These are phyloP conservation scores for Tritrichomonas musculus DNA, from an alignment of 208 protist species.

Conservation along the genomic window DNA sequence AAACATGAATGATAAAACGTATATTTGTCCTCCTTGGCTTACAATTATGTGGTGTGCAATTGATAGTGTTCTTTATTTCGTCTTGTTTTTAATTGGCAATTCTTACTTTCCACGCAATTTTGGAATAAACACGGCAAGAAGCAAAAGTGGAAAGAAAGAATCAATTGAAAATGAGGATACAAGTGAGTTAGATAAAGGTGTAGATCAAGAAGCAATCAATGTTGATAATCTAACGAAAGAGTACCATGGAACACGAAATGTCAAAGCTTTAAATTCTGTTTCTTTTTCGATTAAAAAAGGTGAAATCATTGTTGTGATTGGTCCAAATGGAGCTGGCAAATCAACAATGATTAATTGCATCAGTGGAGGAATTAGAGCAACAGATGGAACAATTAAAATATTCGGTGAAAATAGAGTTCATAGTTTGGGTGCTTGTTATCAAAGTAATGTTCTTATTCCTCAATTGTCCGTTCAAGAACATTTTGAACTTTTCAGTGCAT, in stretches of 20 bases:
- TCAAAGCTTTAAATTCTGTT: neutral
- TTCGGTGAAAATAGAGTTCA: neutral
- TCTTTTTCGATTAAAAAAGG: neutral
- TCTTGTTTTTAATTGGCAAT: neutral
- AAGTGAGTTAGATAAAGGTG: neutral
- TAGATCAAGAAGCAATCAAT: neutral
- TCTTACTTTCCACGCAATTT: neutral
- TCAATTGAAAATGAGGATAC: neutral
- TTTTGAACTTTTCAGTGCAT: neutral
- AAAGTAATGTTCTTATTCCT: neutral
- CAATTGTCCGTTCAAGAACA: neutral
- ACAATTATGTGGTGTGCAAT: neutral
- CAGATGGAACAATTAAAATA: no score
- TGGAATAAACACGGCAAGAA: neutral
- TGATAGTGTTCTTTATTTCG: neutral
- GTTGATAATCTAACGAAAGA: neutral
- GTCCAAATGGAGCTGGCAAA: conserved; percentile 4
- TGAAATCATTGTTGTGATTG: neutral
- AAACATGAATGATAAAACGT: neutral
- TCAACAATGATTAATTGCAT: neutral
- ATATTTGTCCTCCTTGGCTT: neutral
- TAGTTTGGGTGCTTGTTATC: neutral
- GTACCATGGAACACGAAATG: neutral
- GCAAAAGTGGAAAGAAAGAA: neutral
- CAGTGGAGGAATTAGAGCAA: neutral